Evolutionary conservation across 495 filamentous ascomycete genomes (phyloP), one percentile per base, ranked within the genome.

Genomic region (Usnea hakonensis): DNA sequence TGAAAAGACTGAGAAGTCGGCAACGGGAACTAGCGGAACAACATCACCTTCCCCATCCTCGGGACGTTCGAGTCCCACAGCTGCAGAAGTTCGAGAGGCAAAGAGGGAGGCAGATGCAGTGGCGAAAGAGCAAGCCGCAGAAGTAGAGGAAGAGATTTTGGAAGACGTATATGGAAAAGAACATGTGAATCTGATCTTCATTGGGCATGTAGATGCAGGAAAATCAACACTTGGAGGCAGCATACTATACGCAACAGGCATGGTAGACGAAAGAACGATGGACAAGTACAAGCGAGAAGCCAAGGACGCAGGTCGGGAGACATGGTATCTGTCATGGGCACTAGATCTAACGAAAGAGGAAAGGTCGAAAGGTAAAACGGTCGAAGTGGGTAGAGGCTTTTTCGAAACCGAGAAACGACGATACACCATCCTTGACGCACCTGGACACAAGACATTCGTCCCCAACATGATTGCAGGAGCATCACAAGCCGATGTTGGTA

Each of bases 261-360:
- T 99, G 94, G 94, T 99, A 16, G 95, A 99, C 70, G 92, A 99
- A 75, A 85, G 94, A 68, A 99, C 94, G 23, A 83, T 99, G 79
- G 94, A 99, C 14, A 99, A 99, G 73, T 94, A 94, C 78, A 97
- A 93, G 82, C 83, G 84, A 62, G 94, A 97, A 67, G 94, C 94
- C 30, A 97, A 96, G 78, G 94, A 96, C 17, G 82, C 91, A 57
- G 94, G 94, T 59, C 88, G 92, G 80, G 93, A 97, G 79, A 90
- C 90, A n/a, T 97, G 92, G 95, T 97, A 96, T 71, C 79, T 97
- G 14, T 99, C 92, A 54, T 97, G 92, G 95, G 94, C 92, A 46
- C 82, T 97, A 56, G 95, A 99, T 83, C 75, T 96, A 68, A 97
- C 91, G 43, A 93, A 91, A 68, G 94, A 99, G 75, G 94, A 99